Conservation (phyloP, 2,329 filamentous ascomycete species). For the Ceratocystis cubensis region DNA sequence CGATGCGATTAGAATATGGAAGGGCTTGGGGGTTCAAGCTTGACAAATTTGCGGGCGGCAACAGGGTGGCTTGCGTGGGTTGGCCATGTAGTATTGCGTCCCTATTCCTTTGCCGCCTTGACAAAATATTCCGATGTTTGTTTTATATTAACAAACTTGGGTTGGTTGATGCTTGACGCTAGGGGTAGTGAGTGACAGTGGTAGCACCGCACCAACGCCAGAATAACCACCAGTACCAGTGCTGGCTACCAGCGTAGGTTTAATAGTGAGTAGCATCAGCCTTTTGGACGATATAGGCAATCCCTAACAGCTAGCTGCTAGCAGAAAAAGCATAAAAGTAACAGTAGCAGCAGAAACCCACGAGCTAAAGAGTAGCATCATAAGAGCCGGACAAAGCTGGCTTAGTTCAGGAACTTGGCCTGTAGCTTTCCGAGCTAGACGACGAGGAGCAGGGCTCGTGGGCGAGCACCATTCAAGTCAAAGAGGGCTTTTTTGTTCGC, state of each 20-base stretch:
- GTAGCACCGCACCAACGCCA: not conserved
- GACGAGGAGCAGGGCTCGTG: no score
- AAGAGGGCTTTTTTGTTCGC: no score
- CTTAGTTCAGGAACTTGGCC: constrained; percentile 4
- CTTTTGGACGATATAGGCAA: not conserved
- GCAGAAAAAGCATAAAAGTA: not conserved
- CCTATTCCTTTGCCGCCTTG: constrained; percentile 12
- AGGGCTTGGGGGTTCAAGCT: not conserved
- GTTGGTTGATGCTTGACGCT: not conserved
- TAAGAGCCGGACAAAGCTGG: not conserved
- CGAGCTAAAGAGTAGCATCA: not conserved
- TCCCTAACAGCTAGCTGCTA: not conserved
- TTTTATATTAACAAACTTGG: not conserved
- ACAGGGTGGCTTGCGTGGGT: not conserved
- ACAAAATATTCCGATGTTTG: constrained; percentile 15
- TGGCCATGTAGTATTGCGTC: constrained; percentile 11
- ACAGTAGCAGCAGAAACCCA: not conserved
- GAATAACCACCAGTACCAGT: not conserved
- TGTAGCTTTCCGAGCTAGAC: not conserved
- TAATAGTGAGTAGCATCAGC: not conserved
- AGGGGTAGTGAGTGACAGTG: not conserved
- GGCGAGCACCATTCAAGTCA: no score
- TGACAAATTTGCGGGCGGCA: not conserved
- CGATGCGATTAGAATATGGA: not conserved
- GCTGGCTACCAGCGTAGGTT: not conserved